Base-by-base conservation (phyloP, 306 rosid genomes). In the Biancaea sappan region DNA sequence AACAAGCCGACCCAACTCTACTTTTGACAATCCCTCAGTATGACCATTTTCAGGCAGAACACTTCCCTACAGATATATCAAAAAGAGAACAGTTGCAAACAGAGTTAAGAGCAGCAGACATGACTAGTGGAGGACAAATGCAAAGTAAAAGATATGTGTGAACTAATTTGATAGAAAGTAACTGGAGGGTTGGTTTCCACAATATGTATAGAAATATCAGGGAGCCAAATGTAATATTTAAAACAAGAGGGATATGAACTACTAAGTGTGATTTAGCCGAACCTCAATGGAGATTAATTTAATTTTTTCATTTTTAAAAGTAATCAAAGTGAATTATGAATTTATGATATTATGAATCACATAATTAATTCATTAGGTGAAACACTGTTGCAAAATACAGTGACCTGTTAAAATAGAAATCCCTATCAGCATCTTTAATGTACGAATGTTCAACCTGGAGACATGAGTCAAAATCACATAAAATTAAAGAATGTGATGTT, bases 1-100 rank as follows among this genome's bases (percentile, higher is more conserved):
- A 84, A 95, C 93, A 79, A 90, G 96, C 74, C 93, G 94, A 24
- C 99, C 99, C 81, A 95, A 83, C 85, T 95, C 99, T 85, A 90
- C 99, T 86, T 62, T 90, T 51, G 99, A 88, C 76, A 95, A 86
- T 72, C 88, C 93, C 76, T 86, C 96, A 3, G 86, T 86, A 72
- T n/a, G n/a, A n/a, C n/a, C n/a, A n/a, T 81, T 83, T 69, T 87
- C 92, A 74, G 92, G 70, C 70, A 22, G 80, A 58, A 76, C 90
- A 63, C 71, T 71, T 26, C 74, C 93, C 99, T 88, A 73, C 24
- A 79, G 63, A 84, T 72, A 74, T 61, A 74, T 48, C 46, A 60
- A 32, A 68, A 75, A 73, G 76, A 66, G 37, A 72, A 65, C 38
- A 37, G 62, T 51, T 12, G 28, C 13, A 13, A 12, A n/a, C 10